These are phyloP conservation scores for Cyberlindnera euphorbiae DNA, from an alignment of 805 yeast genomes.

Conservation along the genomic window DNA sequence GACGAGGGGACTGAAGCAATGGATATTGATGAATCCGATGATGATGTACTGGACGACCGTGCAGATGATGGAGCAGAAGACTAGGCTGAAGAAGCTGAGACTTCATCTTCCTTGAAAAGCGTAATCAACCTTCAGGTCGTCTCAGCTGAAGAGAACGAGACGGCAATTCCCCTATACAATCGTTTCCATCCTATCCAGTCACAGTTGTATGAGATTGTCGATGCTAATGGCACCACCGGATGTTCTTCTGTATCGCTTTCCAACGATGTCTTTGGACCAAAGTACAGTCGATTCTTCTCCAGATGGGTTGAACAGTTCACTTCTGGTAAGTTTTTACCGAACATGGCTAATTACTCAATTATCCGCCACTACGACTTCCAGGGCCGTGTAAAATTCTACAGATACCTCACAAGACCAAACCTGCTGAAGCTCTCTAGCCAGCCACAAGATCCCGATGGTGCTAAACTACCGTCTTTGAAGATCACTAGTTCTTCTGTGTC, in stretches of 20 bases:
- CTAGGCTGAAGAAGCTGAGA: slow-evolving; percentile 21
- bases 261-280: slow-evolving; percentile 46
- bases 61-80: slow-evolving; percentile 27
- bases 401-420: slow-evolving; percentile 49
- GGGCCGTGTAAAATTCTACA: slow-evolving; percentile 68
- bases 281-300: slow-evolving; percentile 46
- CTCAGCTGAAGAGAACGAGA: slow-evolving; percentile 9
- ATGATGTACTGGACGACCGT: slow-evolving; percentile 29
- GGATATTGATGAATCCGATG: slow-evolving; percentile 26
- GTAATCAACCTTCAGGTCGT: slow-evolving; percentile 18
- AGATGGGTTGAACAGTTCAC: slow-evolving; percentile 45
- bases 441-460: slow-evolving; percentile 25
- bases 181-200: slow-evolving; percentile 56
- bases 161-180: slow-evolving; percentile 34
- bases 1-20: slow-evolving; percentile 26
- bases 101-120: slow-evolving; percentile 13
- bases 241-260: slow-evolving; percentile 54
- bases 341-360: slow-evolving; percentile 34
- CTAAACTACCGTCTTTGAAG: slow-evolving; percentile 21
- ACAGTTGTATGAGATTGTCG: slow-evolving; percentile 53
- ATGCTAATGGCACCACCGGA: slow-evolving; percentile 42
- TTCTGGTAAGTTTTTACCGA: slow-evolving; percentile 29
- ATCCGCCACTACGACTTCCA: slow-evolving; percentile 65
- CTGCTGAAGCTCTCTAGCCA: slow-evolving; percentile 31
- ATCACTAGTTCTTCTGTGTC: slow-evolving; percentile 15